These are phyloP conservation scores for Cladorrhinum samala DNA, from an alignment of 495 filamentous ascomycete genomes.

Conservation along the genomic window DNA sequence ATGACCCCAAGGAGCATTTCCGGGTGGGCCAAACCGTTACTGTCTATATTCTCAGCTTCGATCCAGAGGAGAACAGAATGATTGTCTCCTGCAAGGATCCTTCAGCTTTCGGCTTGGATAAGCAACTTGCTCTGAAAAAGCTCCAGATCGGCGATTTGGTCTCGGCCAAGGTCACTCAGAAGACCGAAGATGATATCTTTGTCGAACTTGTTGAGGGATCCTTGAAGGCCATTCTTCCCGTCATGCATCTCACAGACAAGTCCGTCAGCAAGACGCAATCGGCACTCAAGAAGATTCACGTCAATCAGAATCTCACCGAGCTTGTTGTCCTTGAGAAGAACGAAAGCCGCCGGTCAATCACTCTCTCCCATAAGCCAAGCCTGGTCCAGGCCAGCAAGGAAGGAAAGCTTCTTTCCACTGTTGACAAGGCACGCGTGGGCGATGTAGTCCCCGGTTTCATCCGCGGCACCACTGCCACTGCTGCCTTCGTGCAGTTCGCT, in stretches of 20 bases:
- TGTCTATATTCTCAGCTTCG: slow-evolving; percentile 74
- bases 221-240: slow-evolving; percentile 66
- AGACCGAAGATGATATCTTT: slow-evolving; percentile 70
- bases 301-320: slow-evolving; percentile 75
- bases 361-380: slow-evolving; percentile 71
- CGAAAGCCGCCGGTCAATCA: slow-evolving; percentile 62
- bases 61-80: slow-evolving; percentile 62
- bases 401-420: slow-evolving; percentile 53
- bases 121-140: slow-evolving; percentile 66
- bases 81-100: slow-evolving; percentile 92
- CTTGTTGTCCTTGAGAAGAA: slow-evolving; percentile 78
- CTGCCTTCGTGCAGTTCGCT: slow-evolving; percentile 76
- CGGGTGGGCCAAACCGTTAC: slow-evolving; percentile 82
- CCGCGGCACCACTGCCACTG: slow-evolving; percentile 69
- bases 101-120: slow-evolving; percentile 62
- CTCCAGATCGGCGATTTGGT: slow-evolving; percentile 66
- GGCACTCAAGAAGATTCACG: slow-evolving; percentile 68
- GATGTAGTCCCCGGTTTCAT: slow-evolving; percentile 73
- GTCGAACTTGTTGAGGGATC: slow-evolving; percentile 66
- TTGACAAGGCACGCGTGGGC: slow-evolving; percentile 65
- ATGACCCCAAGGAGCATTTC: slow-evolving; percentile 84
- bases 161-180: slow-evolving; percentile 73
- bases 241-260: slow-evolving; percentile 78
- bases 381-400: slow-evolving; percentile 69
- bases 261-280: slow-evolving; percentile 65